Base-by-base conservation (phyloP, 805 yeast species). In the Metschnikowia picachoensis region DNA sequence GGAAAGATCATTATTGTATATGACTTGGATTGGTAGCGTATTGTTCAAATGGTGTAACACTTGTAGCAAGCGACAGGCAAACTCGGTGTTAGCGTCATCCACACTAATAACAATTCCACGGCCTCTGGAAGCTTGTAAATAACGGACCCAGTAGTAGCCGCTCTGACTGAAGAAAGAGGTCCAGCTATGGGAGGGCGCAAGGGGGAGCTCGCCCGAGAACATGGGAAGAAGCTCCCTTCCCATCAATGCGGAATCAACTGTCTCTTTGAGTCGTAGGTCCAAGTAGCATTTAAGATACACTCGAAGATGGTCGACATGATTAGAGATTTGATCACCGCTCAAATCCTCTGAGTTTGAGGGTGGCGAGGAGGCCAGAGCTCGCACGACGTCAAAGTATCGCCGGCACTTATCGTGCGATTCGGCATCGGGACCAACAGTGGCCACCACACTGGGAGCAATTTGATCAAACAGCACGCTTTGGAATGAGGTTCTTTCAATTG, bases 101-200 rank as follows among this genome's bases (percentile, higher is more conserved):
- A 52, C 37, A 33, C 55, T 48, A 31, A 52, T 42, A 34, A 52
- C 56, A 10, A 52, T 52, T 12, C 56, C 56, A n/a, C 51, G 28
- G 35, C 53, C 51, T n/a, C 17, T 33, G n/a, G 50, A 25, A 13
- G 39, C 29, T n/a, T 38, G 10, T 12, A 44, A 30, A 34, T 44
- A 43, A 8, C 48, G 49, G 10, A 37, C 29, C 52, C 52, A 50
- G 38, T 33, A 52, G 25, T 16, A 37, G 25, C 46, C 47, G 14
- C 41, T 29, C 9, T 39, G 34, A 8, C 6, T 27, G n/a, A 32
- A 7, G 32, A 44, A 44, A 6, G 40, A 38, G 32, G 31, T 6
- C 51, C 53, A 47, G 31, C 48, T 41, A 17, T 46, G 46, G 7
- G 33, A 15, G 10, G 46, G 35, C 12, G 39, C 41, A 12, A 35